These are phyloP conservation scores for Inga laurina DNA, from an alignment of 306 rosid genomes.

Conservation along the genomic window DNA sequence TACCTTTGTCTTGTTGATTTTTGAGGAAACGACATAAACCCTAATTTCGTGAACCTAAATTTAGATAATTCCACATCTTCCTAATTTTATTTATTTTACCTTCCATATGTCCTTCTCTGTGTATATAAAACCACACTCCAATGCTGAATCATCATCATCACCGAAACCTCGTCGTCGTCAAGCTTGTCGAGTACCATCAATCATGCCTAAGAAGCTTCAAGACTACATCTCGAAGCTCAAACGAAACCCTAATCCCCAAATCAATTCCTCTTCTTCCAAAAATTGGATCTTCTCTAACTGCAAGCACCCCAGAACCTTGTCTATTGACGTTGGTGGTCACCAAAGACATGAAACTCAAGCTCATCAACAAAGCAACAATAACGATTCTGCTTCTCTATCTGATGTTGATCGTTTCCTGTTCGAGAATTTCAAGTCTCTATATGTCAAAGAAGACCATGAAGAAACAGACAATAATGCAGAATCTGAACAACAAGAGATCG, in stretches of 20 bases:
- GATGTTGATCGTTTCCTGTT: conserved; percentile 71
- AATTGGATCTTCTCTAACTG: conserved; percentile 57
- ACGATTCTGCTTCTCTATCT: conserved; percentile 60
- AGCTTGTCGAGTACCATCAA: neutral
- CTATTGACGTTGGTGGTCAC: conserved; percentile 49
- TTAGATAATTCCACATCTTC: neutral
- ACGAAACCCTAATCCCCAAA: conserved; percentile 27
- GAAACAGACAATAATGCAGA: neutral
- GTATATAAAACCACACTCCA: conserved; percentile 31
- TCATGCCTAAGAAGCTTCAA: conserved; percentile 61
- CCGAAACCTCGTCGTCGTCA: neutral
- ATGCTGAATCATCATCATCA: neutral
- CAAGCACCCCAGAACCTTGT: conserved; percentile 64
- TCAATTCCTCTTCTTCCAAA: conserved; percentile 49
- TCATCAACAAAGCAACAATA: neutral
- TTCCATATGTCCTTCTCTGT: neutral
- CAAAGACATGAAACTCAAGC: neutral
- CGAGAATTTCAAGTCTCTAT: conserved; percentile 76
- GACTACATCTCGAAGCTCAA: conserved; percentile 62
- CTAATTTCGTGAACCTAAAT: neutral
- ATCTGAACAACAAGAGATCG: neutral
- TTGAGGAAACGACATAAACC: neutral
- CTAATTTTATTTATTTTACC: neutral
- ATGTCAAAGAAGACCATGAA: conserved; percentile 29
- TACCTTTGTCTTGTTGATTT: neutral